These are phyloP conservation scores for Fusarium tupiense DNA, from an alignment of 2,329 filamentous ascomycete genomes.

Conservation along the genomic window DNA sequence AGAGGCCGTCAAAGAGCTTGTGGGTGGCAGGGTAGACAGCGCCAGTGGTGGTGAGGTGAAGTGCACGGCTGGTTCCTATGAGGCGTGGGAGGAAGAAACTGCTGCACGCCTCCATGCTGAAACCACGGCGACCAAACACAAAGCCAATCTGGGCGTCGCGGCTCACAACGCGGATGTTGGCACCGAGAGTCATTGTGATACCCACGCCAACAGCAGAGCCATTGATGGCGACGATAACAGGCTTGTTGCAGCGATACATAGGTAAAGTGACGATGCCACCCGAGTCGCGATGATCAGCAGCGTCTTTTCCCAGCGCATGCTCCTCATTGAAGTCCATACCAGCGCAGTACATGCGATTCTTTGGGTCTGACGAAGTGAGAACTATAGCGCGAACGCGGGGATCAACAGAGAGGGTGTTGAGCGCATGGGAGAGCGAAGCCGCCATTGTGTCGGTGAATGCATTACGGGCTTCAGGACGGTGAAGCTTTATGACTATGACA, in stretches of 20 bases:
- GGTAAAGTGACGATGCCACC: slow-evolving; percentile 65
- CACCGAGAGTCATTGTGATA: slow-evolving; percentile 69
- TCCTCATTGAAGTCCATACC: slow-evolving; percentile 63
- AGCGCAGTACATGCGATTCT: slow-evolving; percentile 64
- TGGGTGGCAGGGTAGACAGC: slow-evolving; percentile 64
- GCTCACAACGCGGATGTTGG: slow-evolving; percentile 63
- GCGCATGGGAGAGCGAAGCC: slow-evolving; percentile 65
- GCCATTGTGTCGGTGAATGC: slow-evolving; percentile 75
- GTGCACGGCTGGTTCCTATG: slow-evolving; percentile 70
- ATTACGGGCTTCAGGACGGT: slow-evolving; percentile 74
- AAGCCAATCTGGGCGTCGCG: slow-evolving; percentile 74
- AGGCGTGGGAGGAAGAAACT: slow-evolving; percentile 78
- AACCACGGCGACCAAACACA: slow-evolving; percentile 75
- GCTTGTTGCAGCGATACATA: slow-evolving; percentile 66
- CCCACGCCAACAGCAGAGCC: slow-evolving; percentile 69
- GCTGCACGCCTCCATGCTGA: slow-evolving; percentile 77
- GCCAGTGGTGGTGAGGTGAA: slow-evolving; percentile 75
- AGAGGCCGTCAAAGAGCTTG: slow-evolving; percentile 67
- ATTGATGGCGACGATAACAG: slow-evolving; percentile 67
- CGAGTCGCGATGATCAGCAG: slow-evolving; percentile 56
- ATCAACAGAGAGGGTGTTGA: slow-evolving; percentile 61
- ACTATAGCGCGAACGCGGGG: slow-evolving; percentile 64
- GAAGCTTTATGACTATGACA: slow-evolving; percentile 69
- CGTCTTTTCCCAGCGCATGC: slow-evolving; percentile 38
- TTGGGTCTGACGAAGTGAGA: slow-evolving; percentile 61